These are phyloP conservation scores for Elaeis guineensis DNA, from an alignment of 176 grass and related monocot species.

Conservation along the genomic window DNA sequence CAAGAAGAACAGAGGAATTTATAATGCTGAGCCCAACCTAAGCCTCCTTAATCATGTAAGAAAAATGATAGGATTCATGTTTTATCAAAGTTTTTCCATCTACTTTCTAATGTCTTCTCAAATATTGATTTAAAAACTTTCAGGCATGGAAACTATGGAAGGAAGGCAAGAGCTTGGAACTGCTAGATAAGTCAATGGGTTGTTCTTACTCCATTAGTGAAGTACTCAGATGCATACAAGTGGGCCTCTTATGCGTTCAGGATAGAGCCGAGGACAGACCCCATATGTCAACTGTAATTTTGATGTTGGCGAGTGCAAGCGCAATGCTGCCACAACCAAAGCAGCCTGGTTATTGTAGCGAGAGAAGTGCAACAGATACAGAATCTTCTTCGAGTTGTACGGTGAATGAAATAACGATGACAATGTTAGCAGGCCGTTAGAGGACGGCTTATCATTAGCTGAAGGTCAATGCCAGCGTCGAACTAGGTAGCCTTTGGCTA, in stretches of 20 bases:
- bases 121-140: no score
- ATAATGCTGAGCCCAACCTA: neutral
- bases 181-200: neutral
- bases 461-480: no score
- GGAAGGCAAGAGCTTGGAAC: neutral
- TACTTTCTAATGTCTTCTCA: no score
- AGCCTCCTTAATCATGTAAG: conserved; percentile 12
- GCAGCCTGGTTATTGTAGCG: neutral
- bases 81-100: no score
- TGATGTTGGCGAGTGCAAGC: neutral
- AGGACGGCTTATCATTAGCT: no score
- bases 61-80: neutral
- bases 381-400: no score
- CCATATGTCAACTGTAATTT: conserved; percentile 4
- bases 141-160: conserved; percentile 9
- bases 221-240: conserved; percentile 1
- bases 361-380: no score
- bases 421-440: no score
- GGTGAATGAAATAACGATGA: no score
- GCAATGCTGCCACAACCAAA: neutral
- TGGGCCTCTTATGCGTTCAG: conserved; percentile 8
- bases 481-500: no score
- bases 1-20: conserved; percentile 14
- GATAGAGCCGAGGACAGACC: neutral
- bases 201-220: neutral